Conservation (phyloP, 2,329 filamentous ascomycete genomes). For the Escovopsis sp. region DNA sequence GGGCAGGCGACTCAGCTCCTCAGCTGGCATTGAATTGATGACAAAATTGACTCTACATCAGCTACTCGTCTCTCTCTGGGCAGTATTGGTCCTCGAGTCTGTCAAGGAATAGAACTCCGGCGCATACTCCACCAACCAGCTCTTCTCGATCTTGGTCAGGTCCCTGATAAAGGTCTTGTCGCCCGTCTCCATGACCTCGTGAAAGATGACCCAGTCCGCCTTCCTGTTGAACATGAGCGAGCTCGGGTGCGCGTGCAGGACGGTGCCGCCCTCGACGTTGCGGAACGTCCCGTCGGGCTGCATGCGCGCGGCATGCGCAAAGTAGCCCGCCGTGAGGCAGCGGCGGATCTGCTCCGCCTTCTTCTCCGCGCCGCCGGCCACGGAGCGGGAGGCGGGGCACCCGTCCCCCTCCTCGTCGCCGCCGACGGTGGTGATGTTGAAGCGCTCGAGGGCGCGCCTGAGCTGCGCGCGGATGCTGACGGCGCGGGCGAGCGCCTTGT, state of each 20-base stretch:
- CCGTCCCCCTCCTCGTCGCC: constrained; percentile 41
- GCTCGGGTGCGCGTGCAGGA: constrained; percentile 77
- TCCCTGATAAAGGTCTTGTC: constrained; percentile 84
- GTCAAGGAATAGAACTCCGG: constrained; percentile 62
- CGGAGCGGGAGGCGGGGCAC: constrained; percentile 12
- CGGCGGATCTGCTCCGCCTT: constrained; percentile 62
- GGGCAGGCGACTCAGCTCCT: neutral
- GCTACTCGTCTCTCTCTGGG: constrained; percentile 4
- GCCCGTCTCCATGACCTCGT: constrained; percentile 80
- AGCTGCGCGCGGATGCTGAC: constrained; percentile 79
- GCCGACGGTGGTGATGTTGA: constrained; percentile 46
- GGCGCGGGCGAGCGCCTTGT: constrained; percentile 66
- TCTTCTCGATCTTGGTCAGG: constrained; percentile 83
- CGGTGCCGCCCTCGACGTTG: constrained; percentile 65
- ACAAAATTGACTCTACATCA: neutral
- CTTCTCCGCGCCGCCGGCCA: constrained; percentile 11
- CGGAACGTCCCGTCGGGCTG: constrained; percentile 81
- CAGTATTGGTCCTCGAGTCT: constrained; percentile 10
- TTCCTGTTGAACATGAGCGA: constrained; percentile 94
- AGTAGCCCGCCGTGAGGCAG: constrained; percentile 81
- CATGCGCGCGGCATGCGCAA: constrained; percentile 88
- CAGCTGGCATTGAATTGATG: neutral
- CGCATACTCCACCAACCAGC: constrained; percentile 83
- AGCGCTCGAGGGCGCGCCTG: constrained; percentile 72
- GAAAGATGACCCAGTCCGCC: constrained; percentile 91